Conservation (phyloP, 495 filamentous ascomycete genomes). For the Penicillium goetzii region DNA sequence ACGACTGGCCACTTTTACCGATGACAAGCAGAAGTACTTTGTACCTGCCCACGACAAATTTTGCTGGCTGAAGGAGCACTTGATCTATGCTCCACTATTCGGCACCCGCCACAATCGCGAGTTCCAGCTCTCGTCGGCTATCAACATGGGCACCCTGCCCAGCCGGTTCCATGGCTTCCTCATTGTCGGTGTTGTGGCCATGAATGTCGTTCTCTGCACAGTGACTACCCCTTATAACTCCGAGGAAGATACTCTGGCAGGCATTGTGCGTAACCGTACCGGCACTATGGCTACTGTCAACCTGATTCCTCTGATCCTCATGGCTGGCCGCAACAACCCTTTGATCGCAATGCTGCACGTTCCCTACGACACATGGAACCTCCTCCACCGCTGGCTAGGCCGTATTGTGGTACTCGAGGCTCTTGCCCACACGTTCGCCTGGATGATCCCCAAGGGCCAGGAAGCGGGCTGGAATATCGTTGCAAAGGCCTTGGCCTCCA, state of each 20-base stretch:
- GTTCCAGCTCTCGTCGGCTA: slow-evolving; percentile 72
- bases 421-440: slow-evolving; percentile 64
- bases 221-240: slow-evolving; percentile 65
- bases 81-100: slow-evolving; percentile 85
- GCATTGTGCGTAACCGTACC: slow-evolving; percentile 69
- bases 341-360: slow-evolving; percentile 66
- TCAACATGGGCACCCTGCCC: slow-evolving; percentile 86
- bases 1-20: slow-evolving; percentile 72
- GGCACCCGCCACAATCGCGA: slow-evolving; percentile 84
- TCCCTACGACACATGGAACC: slow-evolving; percentile 77
- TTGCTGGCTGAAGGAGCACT: slow-evolving; percentile 73
- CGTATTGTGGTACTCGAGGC: slow-evolving; percentile 70
- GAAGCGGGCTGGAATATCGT: slow-evolving; percentile 66
- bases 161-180: slow-evolving; percentile 79
- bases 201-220: slow-evolving; percentile 79
- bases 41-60: slow-evolving; percentile 46
- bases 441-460: slow-evolving; percentile 69
- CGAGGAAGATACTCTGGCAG: slow-evolving; percentile 48
- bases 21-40: slow-evolving; percentile 71
- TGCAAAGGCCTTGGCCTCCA: slow-evolving; percentile 45
- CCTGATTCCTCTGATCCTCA: slow-evolving; percentile 72
- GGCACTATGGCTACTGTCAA: slow-evolving; percentile 78
- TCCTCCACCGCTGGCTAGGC: slow-evolving; percentile 79
- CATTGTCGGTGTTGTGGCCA: slow-evolving; percentile 68
- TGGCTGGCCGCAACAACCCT: slow-evolving; percentile 72